A percentile compares a stretch with the other conserved stretches of the same genome.
Evolutionary conservation across 176 grass and related monocot genomes (phyloP).

Genomic region (Eleusine coracana): DNA sequence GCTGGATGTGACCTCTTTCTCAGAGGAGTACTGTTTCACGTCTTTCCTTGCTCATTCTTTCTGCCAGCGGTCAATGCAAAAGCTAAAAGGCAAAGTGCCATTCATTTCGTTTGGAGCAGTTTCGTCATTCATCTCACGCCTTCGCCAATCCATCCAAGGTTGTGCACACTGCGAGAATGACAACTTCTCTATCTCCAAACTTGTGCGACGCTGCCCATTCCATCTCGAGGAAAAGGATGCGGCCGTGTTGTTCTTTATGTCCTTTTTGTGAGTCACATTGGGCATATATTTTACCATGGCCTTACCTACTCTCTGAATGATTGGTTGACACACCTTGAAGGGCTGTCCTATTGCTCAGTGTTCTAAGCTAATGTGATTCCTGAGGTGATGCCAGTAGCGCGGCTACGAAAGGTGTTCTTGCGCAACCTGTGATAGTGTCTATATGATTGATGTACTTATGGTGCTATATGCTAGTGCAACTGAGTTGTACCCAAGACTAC

Average conservation of each 20-base stretch:
- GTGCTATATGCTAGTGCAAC: neutral
- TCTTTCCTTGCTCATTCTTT: slow-evolving; percentile 40
- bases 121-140: slow-evolving; percentile 11
- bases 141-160: neutral
- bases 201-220: slow-evolving; percentile 23
- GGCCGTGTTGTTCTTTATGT: neutral
- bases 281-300: neutral
- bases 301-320: slow-evolving; percentile 24
- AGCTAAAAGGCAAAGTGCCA: neutral
- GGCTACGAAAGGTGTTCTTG: slow-evolving; percentile 45
- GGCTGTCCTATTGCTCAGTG: slow-evolving; percentile 40
- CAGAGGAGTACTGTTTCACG: neutral
- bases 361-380: slow-evolving; percentile 17
- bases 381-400: slow-evolving; percentile 34
- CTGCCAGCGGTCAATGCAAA: slow-evolving; percentile 35
- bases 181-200: neutral
- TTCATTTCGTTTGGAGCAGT: slow-evolving; percentile 30
- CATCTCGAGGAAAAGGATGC: slow-evolving; percentile 35
- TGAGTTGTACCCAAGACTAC: neutral
- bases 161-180: slow-evolving; percentile 21
- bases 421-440: slow-evolving; percentile 15
- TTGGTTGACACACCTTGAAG: slow-evolving; percentile 4
- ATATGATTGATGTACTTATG: slow-evolving; percentile 13
- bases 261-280: neutral
- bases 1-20: slow-evolving; percentile 21